phyloP scores from a whole-genome alignment of 495 filamentous ascomycete genomes.

The Talaromyces thailandensis region DNA sequence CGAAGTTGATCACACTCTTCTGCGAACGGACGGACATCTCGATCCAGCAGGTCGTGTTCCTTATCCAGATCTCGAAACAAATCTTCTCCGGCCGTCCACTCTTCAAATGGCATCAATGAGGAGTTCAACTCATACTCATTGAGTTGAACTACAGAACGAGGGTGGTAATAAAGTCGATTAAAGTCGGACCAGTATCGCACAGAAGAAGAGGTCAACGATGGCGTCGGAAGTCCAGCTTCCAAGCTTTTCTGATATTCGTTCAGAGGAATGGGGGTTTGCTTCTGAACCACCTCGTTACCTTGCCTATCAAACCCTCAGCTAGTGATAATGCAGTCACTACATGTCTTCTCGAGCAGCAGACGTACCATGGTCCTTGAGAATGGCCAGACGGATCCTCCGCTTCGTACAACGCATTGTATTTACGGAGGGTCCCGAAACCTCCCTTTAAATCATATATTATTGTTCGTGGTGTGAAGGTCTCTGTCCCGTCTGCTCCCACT shows the following conservation, averaged over 20 bases:
- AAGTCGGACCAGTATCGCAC: constrained; percentile 97
- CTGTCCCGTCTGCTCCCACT: constrained; percentile 64
- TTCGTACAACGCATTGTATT: constrained; percentile 86
- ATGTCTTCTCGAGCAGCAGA: background rate
- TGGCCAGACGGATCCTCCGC: constrained; percentile 41
- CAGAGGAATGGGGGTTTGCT: constrained; percentile 53
- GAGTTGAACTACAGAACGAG: constrained; percentile 78
- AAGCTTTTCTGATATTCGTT: constrained; percentile 72
- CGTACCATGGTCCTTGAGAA: constrained; percentile 53
- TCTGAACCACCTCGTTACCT: constrained; percentile 58
- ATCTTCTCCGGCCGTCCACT: constrained; percentile 70
- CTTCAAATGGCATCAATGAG: constrained; percentile 71
- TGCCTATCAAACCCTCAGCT: constrained; percentile 42
- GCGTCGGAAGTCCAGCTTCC: constrained; percentile 51
- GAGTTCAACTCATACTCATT: constrained; percentile 79
- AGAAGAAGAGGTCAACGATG: constrained; percentile 54
- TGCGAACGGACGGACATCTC: constrained; percentile 75
- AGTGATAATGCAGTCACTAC: background rate
- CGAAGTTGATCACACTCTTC: constrained; percentile 94
- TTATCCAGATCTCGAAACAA: constrained; percentile 74
- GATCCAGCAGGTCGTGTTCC: constrained; percentile 79
- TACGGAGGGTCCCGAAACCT: constrained; percentile 79
- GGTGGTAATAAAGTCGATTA: constrained; percentile 84
- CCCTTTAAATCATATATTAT: constrained; percentile 93
- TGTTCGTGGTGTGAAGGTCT: constrained; percentile 87